A percentile compares a stretch with the other conserved stretches of the same genome.
phyloP scores from a whole-genome alignment of 2,329 filamentous ascomycete genomes.

The Nemania serpens region DNA sequence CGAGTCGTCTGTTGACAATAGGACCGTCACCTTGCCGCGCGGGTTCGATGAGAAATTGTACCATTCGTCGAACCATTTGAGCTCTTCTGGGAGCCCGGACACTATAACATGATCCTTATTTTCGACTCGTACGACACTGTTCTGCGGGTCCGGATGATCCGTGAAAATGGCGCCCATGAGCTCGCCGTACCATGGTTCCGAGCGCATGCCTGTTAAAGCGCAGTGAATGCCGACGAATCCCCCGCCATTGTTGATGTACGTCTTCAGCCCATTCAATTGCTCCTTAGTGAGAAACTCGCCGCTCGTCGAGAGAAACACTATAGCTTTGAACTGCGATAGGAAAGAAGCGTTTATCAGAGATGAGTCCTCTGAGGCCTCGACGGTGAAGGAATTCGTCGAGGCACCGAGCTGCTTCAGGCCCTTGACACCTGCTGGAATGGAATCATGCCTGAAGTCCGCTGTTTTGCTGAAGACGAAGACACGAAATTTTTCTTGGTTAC shows the following conservation, averaged over 20 bases:
- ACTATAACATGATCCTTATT: slow-evolving; percentile 41
- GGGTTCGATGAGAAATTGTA: slow-evolving; percentile 48
- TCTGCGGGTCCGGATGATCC: slow-evolving; percentile 46
- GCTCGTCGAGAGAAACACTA: slow-evolving; percentile 47
- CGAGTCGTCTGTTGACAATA: slow-evolving; percentile 45
- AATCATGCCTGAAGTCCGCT: slow-evolving; percentile 45
- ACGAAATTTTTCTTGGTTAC: slow-evolving; percentile 28
- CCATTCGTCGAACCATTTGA: slow-evolving; percentile 49
- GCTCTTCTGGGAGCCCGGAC: slow-evolving; percentile 26
- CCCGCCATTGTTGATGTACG: slow-evolving; percentile 43
- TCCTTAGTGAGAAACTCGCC: slow-evolving; percentile 44
- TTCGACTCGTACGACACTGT: slow-evolving; percentile 40
- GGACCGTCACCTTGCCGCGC: slow-evolving; percentile 38
- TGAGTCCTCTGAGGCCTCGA: slow-evolving; percentile 46
- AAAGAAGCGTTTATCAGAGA: slow-evolving; percentile 38
- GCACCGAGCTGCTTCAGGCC: slow-evolving; percentile 40
- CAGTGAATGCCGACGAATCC: slow-evolving; percentile 50
- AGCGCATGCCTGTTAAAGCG: slow-evolving; percentile 43
- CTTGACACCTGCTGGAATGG: slow-evolving; percentile 45
- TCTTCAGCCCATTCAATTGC: slow-evolving; percentile 43
- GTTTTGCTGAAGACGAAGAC: slow-evolving; percentile 49
- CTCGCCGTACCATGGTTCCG: slow-evolving; percentile 44
- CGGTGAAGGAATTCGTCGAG: slow-evolving; percentile 38
- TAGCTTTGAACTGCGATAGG: slow-evolving; percentile 42
- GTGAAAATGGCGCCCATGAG: slow-evolving; percentile 47